phyloP scores from a whole-genome alignment of 1,284 basidiomycete genomes.

The Entoloma clypeatum region DNA sequence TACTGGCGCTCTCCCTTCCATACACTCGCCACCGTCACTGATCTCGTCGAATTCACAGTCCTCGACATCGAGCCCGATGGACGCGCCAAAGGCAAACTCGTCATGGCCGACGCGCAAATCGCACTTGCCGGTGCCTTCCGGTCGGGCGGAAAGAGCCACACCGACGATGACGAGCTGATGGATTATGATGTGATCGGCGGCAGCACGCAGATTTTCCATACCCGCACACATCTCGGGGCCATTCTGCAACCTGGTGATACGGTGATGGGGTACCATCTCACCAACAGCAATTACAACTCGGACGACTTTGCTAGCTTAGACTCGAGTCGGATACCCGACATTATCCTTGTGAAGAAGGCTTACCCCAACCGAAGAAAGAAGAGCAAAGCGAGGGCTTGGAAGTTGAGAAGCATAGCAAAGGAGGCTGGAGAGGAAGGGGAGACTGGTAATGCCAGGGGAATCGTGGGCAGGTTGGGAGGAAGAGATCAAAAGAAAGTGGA shows the following conservation, averaged over 20 bases:
- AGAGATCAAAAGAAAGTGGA: constrained; percentile 93
- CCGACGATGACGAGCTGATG: constrained; percentile 51
- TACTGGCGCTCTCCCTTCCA: constrained; percentile 94
- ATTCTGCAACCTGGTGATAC: constrained; percentile 96
- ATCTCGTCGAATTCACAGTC: constrained; percentile 93
- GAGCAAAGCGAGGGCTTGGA: constrained; percentile 82
- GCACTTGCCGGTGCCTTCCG: constrained; percentile 80
- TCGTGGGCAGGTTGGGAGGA: constrained; percentile 87
- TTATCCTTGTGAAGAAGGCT: constrained; percentile 92
- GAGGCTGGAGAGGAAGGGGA: constrained; percentile 84
- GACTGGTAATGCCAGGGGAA: constrained; percentile 72
- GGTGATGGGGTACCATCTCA: constrained; percentile 87
- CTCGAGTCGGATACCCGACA: constrained; percentile 78
- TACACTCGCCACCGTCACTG: constrained; percentile 75
- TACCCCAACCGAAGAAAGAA: constrained; percentile 96
- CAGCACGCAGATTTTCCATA: constrained; percentile 86
- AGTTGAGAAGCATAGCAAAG: constrained; percentile 91
- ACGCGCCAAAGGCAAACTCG: constrained; percentile 66
- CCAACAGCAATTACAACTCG: constrained; percentile 91
- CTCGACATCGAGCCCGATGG: constrained; percentile 90
- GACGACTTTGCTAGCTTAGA: constrained; percentile 79
- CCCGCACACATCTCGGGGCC: constrained; percentile 92
- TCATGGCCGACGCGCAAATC: constrained; percentile 93
- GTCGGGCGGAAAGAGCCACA: constrained; percentile 35
- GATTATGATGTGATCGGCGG: constrained; percentile 52